Conservation (phyloP, 2,329 filamentous ascomycete species). For the Aspergillus fructus region DNA sequence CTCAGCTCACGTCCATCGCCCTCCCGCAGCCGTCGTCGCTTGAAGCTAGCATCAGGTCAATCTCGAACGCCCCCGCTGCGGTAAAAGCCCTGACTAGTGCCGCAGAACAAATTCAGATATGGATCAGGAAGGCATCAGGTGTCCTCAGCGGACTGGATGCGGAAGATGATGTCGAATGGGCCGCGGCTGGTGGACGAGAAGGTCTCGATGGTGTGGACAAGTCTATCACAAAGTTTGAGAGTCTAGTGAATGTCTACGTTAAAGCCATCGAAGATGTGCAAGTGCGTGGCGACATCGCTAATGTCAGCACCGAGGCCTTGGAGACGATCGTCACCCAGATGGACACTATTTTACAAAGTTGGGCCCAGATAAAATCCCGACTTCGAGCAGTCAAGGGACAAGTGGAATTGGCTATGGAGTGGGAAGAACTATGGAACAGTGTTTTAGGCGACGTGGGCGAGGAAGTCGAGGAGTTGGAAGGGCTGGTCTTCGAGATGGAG, state of each 20-base stretch:
- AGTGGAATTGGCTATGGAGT: slow-evolving; percentile 97
- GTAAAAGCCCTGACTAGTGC: slow-evolving; percentile 80
- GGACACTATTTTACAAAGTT: slow-evolving; percentile 81
- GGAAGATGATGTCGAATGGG: slow-evolving; percentile 98
- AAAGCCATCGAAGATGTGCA: slow-evolving; percentile 92
- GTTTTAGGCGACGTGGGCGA: slow-evolving; percentile 90
- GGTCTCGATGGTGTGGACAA: slow-evolving; percentile 58
- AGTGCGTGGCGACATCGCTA: slow-evolving; percentile 69
- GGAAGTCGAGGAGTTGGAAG: slow-evolving; percentile 76
- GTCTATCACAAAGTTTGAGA: slow-evolving; percentile 80
- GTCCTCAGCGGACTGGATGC: slow-evolving; percentile 87
- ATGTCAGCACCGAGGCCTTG: slow-evolving; percentile 70
- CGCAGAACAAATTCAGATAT: slow-evolving; percentile 87
- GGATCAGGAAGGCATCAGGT: slow-evolving; percentile 89
- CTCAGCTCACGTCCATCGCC: slow-evolving; percentile 85
- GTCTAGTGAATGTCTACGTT: slow-evolving; percentile 88
- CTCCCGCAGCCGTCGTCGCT: slow-evolving; percentile 83
- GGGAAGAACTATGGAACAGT: slow-evolving; percentile 94
- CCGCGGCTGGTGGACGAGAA: slow-evolving; percentile 71
- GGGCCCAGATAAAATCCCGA: slow-evolving; percentile 76
- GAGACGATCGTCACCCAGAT: slow-evolving; percentile 79
- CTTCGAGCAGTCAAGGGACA: slow-evolving; percentile 81
- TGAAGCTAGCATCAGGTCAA: slow-evolving; percentile 77
- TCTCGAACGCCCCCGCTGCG: slow-evolving; percentile 81
- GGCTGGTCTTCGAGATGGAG: slow-evolving; percentile 95